Percentiles rank a stretch among this genome's conserved stretches.
These are phyloP conservation scores for Verticillium albo-atrum DNA, from an alignment of 2,329 filamentous ascomycete species.

Conservation along the genomic window DNA sequence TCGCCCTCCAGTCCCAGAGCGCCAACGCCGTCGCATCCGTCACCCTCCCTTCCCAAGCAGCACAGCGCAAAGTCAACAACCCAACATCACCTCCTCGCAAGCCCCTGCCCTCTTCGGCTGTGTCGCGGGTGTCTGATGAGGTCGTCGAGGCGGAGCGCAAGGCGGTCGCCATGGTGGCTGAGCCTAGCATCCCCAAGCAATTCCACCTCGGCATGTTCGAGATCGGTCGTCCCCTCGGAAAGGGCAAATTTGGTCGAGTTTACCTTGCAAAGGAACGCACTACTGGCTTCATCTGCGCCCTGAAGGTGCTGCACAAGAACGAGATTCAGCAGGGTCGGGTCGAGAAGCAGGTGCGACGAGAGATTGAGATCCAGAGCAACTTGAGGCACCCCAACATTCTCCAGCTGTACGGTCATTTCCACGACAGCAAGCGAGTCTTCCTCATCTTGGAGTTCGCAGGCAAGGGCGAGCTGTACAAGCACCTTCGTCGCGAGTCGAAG, in stretches of 20 bases:
- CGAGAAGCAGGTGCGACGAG: constrained; percentile 81
- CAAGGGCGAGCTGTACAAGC: constrained; percentile 85
- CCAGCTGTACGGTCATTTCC: constrained; percentile 81
- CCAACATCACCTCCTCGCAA: constrained; percentile 50
- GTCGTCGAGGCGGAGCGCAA: constrained; percentile 42
- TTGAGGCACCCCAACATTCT: constrained; percentile 82
- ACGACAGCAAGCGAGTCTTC: constrained; percentile 84
- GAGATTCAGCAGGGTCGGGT: constrained; percentile 74
- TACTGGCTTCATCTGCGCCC: constrained; percentile 77
- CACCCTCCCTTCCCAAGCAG: constrained; percentile 62
- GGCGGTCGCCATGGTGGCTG: constrained; percentile 49
- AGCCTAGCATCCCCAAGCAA: constrained; percentile 53
- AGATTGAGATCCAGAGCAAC: constrained; percentile 88
- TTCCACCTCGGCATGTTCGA: constrained; percentile 95
- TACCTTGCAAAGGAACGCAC: constrained; percentile 78
- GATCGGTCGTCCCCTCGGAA: constrained; percentile 79
- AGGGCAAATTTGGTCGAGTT: constrained; percentile 83
- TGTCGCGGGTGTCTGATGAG: constrained; percentile 44
- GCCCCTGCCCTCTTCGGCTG: constrained; percentile 35
- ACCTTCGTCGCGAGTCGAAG: constrained; percentile 69
- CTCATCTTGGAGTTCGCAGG: constrained; percentile 83
- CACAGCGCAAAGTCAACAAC: constrained; percentile 45
- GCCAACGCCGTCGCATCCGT: constrained; percentile 61
- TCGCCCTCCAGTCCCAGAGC: constrained; percentile 76
- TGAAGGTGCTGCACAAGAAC: constrained; percentile 83